Base-by-base conservation (phyloP, 192 early-diverging fungal genomes). In the Coemansia brasiliensis region DNA sequence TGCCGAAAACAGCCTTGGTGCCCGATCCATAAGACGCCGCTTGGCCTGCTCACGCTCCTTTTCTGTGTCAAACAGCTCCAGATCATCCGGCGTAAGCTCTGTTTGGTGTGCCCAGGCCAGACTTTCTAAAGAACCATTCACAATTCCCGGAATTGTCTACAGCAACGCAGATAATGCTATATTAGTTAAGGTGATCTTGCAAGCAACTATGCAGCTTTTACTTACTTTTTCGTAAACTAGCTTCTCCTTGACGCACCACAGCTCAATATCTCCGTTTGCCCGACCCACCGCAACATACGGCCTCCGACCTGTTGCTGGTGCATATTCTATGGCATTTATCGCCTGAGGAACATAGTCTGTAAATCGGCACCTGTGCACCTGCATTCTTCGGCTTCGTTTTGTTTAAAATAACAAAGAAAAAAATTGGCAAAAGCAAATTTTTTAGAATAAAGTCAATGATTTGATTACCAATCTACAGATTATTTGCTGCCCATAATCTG, bases 191-290 rank as follows among this genome's bases (percentile, higher is more conserved):
- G 6, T 16, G 41, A 42, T 35, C 32, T 10, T 16, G 41, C 16
- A n/a, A 43, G 7, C 9, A 7, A 16, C 41, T 16, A 16, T 35
- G 32, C 32, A 35, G n/a, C n/a, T n/a, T n/a, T n/a, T n/a, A 35
- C 32, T 35, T 78, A 92, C 91, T 82, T 93, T 92, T 69, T 92
- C 90, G 29, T 93, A 73, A 29, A 84, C 80, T 80, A 88, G 88
- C 24, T 82, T 79, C 32, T 84, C 63, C 43, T 64, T 68, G 24
- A 88, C 86, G 69, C 87, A 85, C 93, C 93, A 96, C 48, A 98
- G 74, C 75, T 98, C 94, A 54, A 98, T 92, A 63, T 96, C 88
- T 21, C 95, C 94, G 68, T 95, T 95, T 21, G 84, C 89, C 46
- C 95, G 79, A 26, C 90, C 95, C 49, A 91, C 90, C 0, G 95